These are phyloP conservation scores for Cercis canadensis DNA, from an alignment of 306 rosid genomes.

Conservation along the genomic window DNA sequence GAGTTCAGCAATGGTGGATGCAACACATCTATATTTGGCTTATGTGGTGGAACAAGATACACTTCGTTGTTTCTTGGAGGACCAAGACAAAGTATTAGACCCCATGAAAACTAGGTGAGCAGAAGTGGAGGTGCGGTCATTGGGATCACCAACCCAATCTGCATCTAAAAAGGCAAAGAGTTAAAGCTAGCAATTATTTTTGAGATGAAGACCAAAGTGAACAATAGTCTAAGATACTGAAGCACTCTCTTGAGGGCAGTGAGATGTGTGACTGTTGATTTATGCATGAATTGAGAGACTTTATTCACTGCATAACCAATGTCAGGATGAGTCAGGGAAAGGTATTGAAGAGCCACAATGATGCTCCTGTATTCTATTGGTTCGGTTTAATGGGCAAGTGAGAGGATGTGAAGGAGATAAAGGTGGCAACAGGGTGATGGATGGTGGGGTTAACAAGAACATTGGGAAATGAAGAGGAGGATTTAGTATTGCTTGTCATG, in stretches of 20 bases:
- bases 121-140: neutral
- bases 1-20: too few relatives aligned
- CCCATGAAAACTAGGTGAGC: neutral
- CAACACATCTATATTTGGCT: neutral
- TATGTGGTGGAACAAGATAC: neutral
- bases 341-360: neutral
- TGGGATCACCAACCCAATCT: neutral
- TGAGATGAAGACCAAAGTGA: neutral
- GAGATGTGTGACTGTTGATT: neutral
- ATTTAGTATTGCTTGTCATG: too few relatives aligned
- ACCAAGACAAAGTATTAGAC: neutral
- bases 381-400: too few relatives aligned
- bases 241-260: neutral
- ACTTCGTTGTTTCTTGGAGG: neutral
- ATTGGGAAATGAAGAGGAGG: too few relatives aligned
- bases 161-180: neutral
- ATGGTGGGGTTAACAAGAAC: too few relatives aligned
- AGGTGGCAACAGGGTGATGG: too few relatives aligned
- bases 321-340: neutral
- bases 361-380: too few relatives aligned
- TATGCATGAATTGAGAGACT: neutral
- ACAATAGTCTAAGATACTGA: neutral
- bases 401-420: too few relatives aligned
- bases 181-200: neutral
- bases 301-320: neutral